Percentiles rank a stretch among this genome's conserved stretches.
These are phyloP conservation scores for Primulina tabacum DNA, from an alignment of 257 asterid genomes.

Conservation along the genomic window DNA sequence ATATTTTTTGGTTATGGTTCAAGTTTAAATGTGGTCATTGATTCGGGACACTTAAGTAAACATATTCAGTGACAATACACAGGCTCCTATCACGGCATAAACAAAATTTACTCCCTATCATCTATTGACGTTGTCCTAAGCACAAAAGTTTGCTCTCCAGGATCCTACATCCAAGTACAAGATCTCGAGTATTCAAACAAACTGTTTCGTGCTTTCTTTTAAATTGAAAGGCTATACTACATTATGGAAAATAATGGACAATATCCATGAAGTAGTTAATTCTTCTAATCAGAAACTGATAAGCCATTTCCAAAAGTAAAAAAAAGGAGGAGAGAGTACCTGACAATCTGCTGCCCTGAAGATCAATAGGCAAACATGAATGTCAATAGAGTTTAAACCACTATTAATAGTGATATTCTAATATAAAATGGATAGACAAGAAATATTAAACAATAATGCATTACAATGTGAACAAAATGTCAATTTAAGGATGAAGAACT, in stretches of 20 bases:
- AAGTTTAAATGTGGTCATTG: not conserved
- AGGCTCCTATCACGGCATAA: not conserved
- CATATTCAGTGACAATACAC: not conserved
- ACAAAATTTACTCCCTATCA: not conserved
- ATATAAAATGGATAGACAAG: not conserved
- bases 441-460: constrained; percentile 1
- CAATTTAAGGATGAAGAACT: not conserved
- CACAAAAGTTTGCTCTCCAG: constrained; percentile 8
- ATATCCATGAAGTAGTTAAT: not conserved
- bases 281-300: not conserved
- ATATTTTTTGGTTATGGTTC: not conserved
- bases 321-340: constrained; percentile 36
- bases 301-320: constrained; percentile 11
- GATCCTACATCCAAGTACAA: not conserved
- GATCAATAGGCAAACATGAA: constrained; percentile 32
- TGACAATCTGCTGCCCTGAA: constrained; percentile 89
- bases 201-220: not conserved
- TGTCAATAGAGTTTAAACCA: constrained; percentile 29
- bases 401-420: not conserved
- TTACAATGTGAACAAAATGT: constrained; percentile 14
- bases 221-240: not conserved
- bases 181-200: constrained; percentile 12
- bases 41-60: no score
- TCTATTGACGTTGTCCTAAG: not conserved
- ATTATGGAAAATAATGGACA: constrained; percentile 2